Base-by-base conservation (phyloP, 1,284 basidiomycete species). In the Ceratobasidium sp. region DNA sequence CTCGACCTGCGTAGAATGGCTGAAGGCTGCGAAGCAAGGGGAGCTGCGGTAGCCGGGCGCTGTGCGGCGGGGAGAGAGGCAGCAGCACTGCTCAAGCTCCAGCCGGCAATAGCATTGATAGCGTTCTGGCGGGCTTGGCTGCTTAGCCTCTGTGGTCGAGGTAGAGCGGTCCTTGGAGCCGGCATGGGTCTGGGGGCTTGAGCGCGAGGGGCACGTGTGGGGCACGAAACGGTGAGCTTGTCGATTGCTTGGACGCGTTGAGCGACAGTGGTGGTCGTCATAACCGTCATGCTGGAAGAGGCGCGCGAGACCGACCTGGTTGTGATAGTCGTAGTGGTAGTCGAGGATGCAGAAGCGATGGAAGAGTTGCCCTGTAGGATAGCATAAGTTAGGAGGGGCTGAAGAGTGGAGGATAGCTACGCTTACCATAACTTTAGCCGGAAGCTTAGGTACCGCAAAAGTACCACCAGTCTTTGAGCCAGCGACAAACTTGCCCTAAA, bases 31-130 rank as follows among this genome's bases (percentile, higher is more conserved):
- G 67, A 69, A 15, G 67, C 20, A 26, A 69, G 15, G n/a, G 67
- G 33, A 26, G 67, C 52, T 12, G 48, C 9, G n/a, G 67, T 44
- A 12, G 48, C 6, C 17, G n/a, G 10, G 12, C 23, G 33, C 7
- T 7, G 44, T 6, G n/a, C 7, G n/a, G 50, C 40, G 6, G 17
- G 46, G 44, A 46, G 9, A 7, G 28, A 12, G 12, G 46, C 17
- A n/a, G 67, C 9, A n/a, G 67, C 9, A 38, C 48, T 54, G 3
- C 6, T 56, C 3, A 46, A 50, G 33, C 33, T 54, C n/a, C 12
- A 44, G 15, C 69, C 42, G 26, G 69, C 69, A 48, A 71, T 71
- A 12, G 69, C 69, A 15, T 71, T 42, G 56, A 71, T 59, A 33
- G 69, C 69, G 44, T 17, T 48, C 54, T 48, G 56, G 42, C 56